A percentile compares a stretch with the other conserved stretches of the same genome.
phyloP scores from a whole-genome alignment of 2,329 filamentous ascomycete species.

The Ophiosphaerella herpotricha region DNA sequence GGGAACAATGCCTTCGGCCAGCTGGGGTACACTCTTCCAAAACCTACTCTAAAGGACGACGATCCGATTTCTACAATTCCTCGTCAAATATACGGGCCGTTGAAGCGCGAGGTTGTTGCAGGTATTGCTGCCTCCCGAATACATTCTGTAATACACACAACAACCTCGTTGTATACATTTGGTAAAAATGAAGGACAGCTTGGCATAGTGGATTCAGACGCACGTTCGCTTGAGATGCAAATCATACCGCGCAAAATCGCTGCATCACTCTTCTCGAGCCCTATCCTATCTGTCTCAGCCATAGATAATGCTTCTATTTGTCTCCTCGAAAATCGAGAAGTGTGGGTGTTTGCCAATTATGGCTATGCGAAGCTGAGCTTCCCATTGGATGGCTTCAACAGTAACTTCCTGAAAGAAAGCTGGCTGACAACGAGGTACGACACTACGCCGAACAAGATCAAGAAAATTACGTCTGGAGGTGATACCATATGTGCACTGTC shows the following conservation, averaged over 20 bases:
- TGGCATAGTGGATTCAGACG: constrained; percentile 92
- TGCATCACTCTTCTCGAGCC: constrained; percentile 74
- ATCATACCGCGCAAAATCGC: constrained; percentile 82
- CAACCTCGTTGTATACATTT: constrained; percentile 84
- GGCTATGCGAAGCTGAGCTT: constrained; percentile 92
- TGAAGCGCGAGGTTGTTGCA: constrained; percentile 82
- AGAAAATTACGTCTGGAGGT: constrained; percentile 79
- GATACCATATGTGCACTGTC: constrained; percentile 92
- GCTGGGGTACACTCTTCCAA: constrained; percentile 80
- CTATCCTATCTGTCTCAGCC: constrained; percentile 79
- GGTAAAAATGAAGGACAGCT: constrained; percentile 95
- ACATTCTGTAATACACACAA: constrained; percentile 88
- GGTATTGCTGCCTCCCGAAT: constrained; percentile 87
- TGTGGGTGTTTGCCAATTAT: constrained; percentile 94
- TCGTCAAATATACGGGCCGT: constrained; percentile 84
- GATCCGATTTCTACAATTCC: constrained; percentile 81
- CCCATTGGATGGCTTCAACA: constrained; percentile 73
- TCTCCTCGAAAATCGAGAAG: constrained; percentile 82
- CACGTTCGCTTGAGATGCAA: constrained; percentile 86
- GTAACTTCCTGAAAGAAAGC: constrained; percentile 68
- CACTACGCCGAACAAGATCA: constrained; percentile 68
- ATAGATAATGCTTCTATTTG: constrained; percentile 89
- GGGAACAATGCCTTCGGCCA: constrained; percentile 85
- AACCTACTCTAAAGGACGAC: constrained; percentile 71
- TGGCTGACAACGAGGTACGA: constrained; percentile 70